A percentile compares a stretch with the other conserved stretches of the same genome.
Evolutionary conservation across 2,329 filamentous ascomycete genomes (phyloP).

Genomic region (Aspergillus sp.): DNA sequence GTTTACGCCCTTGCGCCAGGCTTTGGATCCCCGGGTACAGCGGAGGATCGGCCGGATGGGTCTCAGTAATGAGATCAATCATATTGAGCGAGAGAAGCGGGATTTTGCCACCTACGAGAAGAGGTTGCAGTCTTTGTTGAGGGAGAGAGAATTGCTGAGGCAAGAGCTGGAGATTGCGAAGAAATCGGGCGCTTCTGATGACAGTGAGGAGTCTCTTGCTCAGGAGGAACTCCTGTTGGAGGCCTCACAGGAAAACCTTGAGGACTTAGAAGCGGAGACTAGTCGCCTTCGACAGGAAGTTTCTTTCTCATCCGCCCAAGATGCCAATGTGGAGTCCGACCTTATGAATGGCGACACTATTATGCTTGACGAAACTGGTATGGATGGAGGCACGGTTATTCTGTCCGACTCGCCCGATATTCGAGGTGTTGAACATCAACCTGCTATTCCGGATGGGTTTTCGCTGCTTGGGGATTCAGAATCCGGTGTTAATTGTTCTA

Average conservation of each 20-base stretch:
- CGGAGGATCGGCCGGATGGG: slow-evolving; percentile 40
- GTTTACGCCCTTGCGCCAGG: slow-evolving; percentile 40
- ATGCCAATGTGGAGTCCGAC: slow-evolving; percentile 1
- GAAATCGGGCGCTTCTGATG: slow-evolving; percentile 1
- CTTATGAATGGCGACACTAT: slow-evolving; percentile 20
- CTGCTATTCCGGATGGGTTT: slow-evolving; percentile 13
- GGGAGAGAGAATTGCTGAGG: slow-evolving; percentile 23
- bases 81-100: slow-evolving; percentile 36
- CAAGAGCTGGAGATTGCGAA: slow-evolving; percentile 20
- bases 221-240: slow-evolving; percentile 13
- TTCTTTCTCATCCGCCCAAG: slow-evolving; percentile 9
- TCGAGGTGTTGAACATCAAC: slow-evolving; percentile 8
- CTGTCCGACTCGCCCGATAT: slow-evolving; percentile 28
- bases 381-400: slow-evolving; percentile 20
- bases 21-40: slow-evolving; percentile 36
- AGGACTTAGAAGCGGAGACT: slow-evolving; percentile 16
- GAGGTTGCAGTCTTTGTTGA: slow-evolving; percentile 16
- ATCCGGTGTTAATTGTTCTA: slow-evolving; percentile 11
- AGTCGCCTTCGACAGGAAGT: slow-evolving; percentile 13
- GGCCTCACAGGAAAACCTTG: slow-evolving; percentile 10
- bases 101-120: slow-evolving; percentile 19
- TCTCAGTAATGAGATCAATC: slow-evolving; percentile 42
- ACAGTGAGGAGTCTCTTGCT: neutral
- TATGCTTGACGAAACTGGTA: slow-evolving; percentile 22
- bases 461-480: slow-evolving; percentile 8